Conservation (phyloP, 2,329 filamentous ascomycete genomes). For the Scolecobasidium constrictum region DNA sequence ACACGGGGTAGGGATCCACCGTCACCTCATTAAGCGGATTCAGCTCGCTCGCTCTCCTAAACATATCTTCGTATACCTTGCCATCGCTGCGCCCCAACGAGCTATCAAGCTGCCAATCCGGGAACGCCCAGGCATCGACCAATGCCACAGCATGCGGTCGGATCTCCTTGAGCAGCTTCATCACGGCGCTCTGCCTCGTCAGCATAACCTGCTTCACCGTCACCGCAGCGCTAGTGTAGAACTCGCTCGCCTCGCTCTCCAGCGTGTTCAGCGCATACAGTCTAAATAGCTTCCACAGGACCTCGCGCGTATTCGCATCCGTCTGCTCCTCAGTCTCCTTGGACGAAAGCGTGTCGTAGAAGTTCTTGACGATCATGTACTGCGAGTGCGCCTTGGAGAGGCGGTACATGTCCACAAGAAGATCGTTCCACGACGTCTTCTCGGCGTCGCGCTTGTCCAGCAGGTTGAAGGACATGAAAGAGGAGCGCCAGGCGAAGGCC, state of each 20-base stretch:
- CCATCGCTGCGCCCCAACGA: slow-evolving; percentile 60
- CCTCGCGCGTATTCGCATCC: slow-evolving; percentile 2
- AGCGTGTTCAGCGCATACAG: slow-evolving; percentile 56
- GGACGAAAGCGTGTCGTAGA: slow-evolving; percentile 57
- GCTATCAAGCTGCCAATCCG: slow-evolving; percentile 68
- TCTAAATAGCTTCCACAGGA: slow-evolving; percentile 57
- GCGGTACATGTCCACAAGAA: slow-evolving; percentile 69
- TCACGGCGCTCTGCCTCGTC: slow-evolving; percentile 53
- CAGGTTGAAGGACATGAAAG: slow-evolving; percentile 65
- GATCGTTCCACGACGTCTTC: slow-evolving; percentile 66
- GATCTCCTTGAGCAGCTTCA: slow-evolving; percentile 60
- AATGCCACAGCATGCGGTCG: slow-evolving; percentile 61
- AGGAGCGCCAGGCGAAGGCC: slow-evolving; percentile 65
- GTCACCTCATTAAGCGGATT: slow-evolving; percentile 65
- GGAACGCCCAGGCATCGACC: slow-evolving; percentile 66
- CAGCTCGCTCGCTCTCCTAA: slow-evolving; percentile 57
- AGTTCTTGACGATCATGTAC: slow-evolving; percentile 70
- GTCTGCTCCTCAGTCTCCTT: slow-evolving; percentile 35
- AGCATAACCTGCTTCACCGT: slow-evolving; percentile 64
- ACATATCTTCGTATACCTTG: slow-evolving; percentile 69
- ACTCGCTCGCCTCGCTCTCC: slow-evolving; percentile 58
- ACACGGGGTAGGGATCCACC: slow-evolving; percentile 51
- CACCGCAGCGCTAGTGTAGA: slow-evolving; percentile 58
- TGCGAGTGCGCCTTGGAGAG: slow-evolving; percentile 65
- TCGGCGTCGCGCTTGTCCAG: slow-evolving; percentile 63